phyloP scores from a whole-genome alignment of 1,284 basidiomycete species.

The Rhodotorula sp. region DNA sequence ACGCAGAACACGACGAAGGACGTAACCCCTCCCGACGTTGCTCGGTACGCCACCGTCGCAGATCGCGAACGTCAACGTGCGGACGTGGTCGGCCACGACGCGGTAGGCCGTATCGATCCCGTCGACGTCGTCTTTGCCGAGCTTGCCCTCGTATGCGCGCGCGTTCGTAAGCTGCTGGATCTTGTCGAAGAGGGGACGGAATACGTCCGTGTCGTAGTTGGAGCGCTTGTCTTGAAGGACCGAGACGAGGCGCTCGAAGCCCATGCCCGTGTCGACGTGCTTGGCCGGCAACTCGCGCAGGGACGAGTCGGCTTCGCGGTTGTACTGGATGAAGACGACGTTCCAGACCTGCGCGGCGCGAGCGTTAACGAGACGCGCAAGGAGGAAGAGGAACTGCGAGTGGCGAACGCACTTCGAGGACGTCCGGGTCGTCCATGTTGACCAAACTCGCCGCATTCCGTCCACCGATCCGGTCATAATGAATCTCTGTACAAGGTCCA shows the following conservation, averaged over 20 bases:
- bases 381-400: neutral
- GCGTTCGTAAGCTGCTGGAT: conserved; percentile 88
- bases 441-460: conserved; percentile 89
- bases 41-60: conserved; percentile 95
- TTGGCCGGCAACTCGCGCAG: conserved; percentile 81
- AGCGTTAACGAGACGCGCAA: too few relatives aligned
- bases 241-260: conserved; percentile 95
- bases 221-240: conserved; percentile 86
- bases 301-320: conserved; percentile 84
- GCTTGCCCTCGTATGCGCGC: conserved; percentile 80
- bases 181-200: conserved; percentile 81
- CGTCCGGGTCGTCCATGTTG: conserved; percentile 91
- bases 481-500: conserved; percentile 96
- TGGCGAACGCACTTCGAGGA: conserved; percentile 62
- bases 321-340: conserved; percentile 99
- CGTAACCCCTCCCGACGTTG: conserved; percentile 94
- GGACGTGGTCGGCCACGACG: conserved; percentile 93
- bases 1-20: conserved; percentile 85
- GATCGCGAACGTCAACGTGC: conserved; percentile 91
- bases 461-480: conserved; percentile 92
- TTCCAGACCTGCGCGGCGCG: conserved; percentile 73
- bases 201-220: conserved; percentile 98
- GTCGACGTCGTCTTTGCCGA: conserved; percentile 88
- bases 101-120: conserved; percentile 97
- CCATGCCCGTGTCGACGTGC: conserved; percentile 98